These are phyloP conservation scores for Polytrichum formosum DNA, from an alignment of 225 moss, liverwort and hornwort species.

Conservation along the genomic window DNA sequence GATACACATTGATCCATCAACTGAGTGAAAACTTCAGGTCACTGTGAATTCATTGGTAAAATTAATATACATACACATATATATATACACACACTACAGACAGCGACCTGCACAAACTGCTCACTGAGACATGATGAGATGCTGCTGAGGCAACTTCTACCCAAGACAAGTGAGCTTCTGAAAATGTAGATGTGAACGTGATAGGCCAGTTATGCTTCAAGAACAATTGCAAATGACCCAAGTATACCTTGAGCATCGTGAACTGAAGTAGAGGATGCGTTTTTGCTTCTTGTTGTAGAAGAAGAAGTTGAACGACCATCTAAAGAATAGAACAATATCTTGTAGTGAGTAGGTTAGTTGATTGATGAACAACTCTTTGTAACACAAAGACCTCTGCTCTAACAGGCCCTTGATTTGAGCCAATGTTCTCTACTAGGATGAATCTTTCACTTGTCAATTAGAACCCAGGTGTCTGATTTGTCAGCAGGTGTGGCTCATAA, in stretches of 20 bases:
- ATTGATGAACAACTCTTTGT: neutral
- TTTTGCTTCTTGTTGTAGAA: conserved; percentile 99
- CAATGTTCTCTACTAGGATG: too few species aligned
- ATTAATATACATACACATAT: neutral
- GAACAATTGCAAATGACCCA: too few species aligned
- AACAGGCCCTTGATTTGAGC: too few species aligned
- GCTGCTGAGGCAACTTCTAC: neutral
- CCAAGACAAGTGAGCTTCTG: neutral
- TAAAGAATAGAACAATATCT: conserved; percentile 34
- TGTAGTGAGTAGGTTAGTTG: neutral
- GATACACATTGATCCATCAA: neutral
- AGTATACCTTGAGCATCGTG: conserved; percentile 79
- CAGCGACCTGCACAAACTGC: too few species aligned
- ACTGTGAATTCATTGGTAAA: neutral
- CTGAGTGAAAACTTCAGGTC: neutral
- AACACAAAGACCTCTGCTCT: too few species aligned
- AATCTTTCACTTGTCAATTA: too few species aligned
- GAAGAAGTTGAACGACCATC: conserved; percentile 98
- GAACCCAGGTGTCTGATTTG: too few species aligned
- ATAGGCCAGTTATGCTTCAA: neutral
- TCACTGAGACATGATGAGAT: neutral
- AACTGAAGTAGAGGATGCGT: conserved; percentile 93
- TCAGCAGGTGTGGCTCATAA: neutral
- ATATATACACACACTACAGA: neutral
- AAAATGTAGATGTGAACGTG: neutral